Base-by-base conservation (phyloP, 2,329 filamentous ascomycete species). In the Furcasterigmium furcatum region DNA sequence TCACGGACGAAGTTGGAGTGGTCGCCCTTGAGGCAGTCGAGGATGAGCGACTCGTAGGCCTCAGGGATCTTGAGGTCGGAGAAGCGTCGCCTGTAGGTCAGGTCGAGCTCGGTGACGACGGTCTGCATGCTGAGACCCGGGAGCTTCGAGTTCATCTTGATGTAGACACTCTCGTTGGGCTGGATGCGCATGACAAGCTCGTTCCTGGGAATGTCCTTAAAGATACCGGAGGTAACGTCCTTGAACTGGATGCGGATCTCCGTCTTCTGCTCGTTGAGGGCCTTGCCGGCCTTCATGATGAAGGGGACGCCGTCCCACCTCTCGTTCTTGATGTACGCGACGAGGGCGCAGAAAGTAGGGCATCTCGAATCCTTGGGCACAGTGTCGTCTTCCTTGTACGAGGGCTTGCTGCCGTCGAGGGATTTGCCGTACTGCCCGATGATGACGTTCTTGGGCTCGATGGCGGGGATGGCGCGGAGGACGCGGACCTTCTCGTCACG, bases 61-160 rank as follows among this genome's bases (percentile, higher is more conserved):
- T 99, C 94, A 46, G 94, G 94, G 55, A 99, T 99, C 82, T 99
- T 99, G 47, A 99, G 82, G 71, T 99, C 94, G 16, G 94, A 97
- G 84, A 99, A 99, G 57, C 95, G 88, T 69, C 94, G 86, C 65
- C 95, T 85, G 79, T 99, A 99, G 53, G 95, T 99, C 57, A 99
- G 82, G 64, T 99, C 94, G 49, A 99, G 87, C 76, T 99, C 94
- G 49, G 94, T 99, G 58, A 96, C 89, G 32, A 97, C 94, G 12
- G 94, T 99, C 79, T 99, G 94, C 91, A 97, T 99, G 77, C 91
- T 97, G 60, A 99, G 78, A 60, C 94, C 94, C 18, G 94, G 95
- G 48, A 99, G 79, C 80, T 99, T 99, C 24, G 92, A 97, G 85
- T 99, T 99, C 94, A 99, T 99, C 84, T 99, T 99, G 71, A 97